Evolutionary conservation across 768 basidiomycete genomes (phyloP).

Genomic region (Hemileccinum rubropunctum): DNA sequence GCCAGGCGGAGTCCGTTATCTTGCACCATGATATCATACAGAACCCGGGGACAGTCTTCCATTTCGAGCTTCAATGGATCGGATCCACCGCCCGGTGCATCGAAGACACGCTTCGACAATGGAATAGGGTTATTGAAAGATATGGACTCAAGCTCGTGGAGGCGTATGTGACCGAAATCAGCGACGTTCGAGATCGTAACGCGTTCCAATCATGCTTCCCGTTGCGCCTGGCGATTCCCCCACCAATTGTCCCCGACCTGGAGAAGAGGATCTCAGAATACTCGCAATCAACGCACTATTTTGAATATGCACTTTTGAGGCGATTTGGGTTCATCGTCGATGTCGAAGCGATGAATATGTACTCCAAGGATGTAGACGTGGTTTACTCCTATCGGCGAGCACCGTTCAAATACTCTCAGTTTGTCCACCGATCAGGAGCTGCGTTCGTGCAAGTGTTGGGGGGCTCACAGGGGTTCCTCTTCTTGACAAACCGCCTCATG

Average conservation of each 20-base stretch:
- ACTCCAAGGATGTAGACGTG: slow-evolving; percentile 80
- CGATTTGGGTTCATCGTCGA: slow-evolving; percentile 83
- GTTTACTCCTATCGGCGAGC: slow-evolving; percentile 86
- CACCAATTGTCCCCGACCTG: slow-evolving; percentile 67
- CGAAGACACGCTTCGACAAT: slow-evolving; percentile 80
- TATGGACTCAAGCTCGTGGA: slow-evolving; percentile 93
- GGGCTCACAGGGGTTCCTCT: slow-evolving; percentile 76
- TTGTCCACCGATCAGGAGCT: slow-evolving; percentile 85
- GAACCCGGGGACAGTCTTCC: slow-evolving; percentile 92
- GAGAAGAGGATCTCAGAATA: slow-evolving; percentile 68
- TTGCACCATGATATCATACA: slow-evolving; percentile 95
- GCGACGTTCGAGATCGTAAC: slow-evolving; percentile 79
- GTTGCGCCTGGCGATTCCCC: slow-evolving; percentile 70
- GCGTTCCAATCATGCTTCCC: slow-evolving; percentile 92
- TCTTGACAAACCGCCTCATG: slow-evolving; percentile 86
- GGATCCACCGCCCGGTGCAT: slow-evolving; percentile 90
- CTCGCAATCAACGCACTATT: slow-evolving; percentile 65
- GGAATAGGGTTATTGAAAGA: slow-evolving; percentile 79
- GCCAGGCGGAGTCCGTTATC: slow-evolving; percentile 84
- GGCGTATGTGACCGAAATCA: slow-evolving; percentile 88
- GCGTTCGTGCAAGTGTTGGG: slow-evolving; percentile 89
- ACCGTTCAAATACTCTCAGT: slow-evolving; percentile 81
- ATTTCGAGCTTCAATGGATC: slow-evolving; percentile 97
- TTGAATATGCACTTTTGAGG: slow-evolving; percentile 75
- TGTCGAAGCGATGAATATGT: slow-evolving; percentile 73